These are phyloP conservation scores for Cetradonia linearis DNA, from an alignment of 495 filamentous ascomycete genomes.

Conservation along the genomic window DNA sequence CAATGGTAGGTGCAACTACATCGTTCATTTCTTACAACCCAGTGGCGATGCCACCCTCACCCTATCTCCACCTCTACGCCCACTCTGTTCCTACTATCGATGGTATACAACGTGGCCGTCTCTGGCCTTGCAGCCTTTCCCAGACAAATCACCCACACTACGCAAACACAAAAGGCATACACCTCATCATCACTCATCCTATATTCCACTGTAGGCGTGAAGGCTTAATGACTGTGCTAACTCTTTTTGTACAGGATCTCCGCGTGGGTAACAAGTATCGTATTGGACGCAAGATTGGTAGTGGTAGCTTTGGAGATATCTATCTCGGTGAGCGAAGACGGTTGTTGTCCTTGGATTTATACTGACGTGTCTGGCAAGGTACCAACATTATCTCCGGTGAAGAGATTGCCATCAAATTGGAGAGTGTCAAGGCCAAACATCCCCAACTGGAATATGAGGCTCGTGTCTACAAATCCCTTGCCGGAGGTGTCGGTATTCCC, in stretches of 20 bases:
- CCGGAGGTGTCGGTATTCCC: constrained; percentile 95
- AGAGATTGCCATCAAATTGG: constrained; percentile 99
- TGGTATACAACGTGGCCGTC: constrained; percentile 13
- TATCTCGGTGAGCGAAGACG: constrained; percentile 63
- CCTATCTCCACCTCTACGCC: constrained; percentile 11
- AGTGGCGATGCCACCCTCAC: neutral
- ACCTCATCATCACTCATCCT: neutral
- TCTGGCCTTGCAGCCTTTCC: constrained; percentile 13
- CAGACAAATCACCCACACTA: neutral
- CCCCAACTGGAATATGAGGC: constrained; percentile 99
- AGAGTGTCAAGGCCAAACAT: constrained; percentile 99
- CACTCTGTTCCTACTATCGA: neutral
- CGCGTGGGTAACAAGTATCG: constrained; percentile 99
- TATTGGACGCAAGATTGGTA: constrained; percentile 98
- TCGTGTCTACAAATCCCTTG: constrained; percentile 98
- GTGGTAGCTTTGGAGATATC: constrained; percentile 97
- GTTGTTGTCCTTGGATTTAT: neutral
- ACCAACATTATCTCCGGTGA: constrained; percentile 99
- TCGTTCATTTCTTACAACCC: constrained; percentile 23
- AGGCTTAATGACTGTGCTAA: constrained; percentile 27
- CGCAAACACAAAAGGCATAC: constrained; percentile 12
- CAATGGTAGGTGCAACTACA: constrained; percentile 39
- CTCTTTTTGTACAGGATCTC: constrained; percentile 59
- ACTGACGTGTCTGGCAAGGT: constrained; percentile 38
- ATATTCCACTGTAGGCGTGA: neutral